Conservation (phyloP, 305 asterid genomes). For the Striga hermonthica region DNA sequence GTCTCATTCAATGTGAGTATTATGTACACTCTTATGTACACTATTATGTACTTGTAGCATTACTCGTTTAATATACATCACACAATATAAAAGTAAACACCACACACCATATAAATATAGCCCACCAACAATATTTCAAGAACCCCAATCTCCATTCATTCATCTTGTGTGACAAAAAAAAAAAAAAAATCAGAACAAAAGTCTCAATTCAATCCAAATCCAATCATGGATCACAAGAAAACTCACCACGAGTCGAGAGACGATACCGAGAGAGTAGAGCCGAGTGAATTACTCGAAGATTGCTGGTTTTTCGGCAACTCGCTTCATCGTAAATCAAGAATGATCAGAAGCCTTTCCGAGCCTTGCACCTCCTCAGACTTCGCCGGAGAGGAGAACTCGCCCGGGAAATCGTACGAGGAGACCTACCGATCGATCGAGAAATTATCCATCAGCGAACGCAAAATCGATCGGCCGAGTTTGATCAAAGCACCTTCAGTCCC, state of each 20-base stretch:
- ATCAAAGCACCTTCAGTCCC: conserved; percentile 7
- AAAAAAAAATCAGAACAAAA: not conserved
- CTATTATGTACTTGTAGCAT: no score
- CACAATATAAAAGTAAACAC: not conserved
- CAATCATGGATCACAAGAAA: conserved; percentile 27
- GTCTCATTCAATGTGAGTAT: no score
- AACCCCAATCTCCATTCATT: conserved; percentile 1
- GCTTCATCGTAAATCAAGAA: conserved; percentile 32
- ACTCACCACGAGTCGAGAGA: conserved; percentile 2
- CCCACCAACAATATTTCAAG: not conserved
- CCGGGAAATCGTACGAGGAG: conserved; percentile 36
- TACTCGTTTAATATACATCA: no score
- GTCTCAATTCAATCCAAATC: not conserved
- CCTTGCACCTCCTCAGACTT: conserved; percentile 36
- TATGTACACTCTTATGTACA: no score
- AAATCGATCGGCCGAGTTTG: not conserved
- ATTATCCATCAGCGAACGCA: not conserved
- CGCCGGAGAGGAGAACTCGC: conserved; percentile 9
- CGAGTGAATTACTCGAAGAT: conserved; percentile 37
- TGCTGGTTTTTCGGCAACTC: conserved; percentile 44
- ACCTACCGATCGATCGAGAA: conserved; percentile 39
- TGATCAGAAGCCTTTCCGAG: conserved; percentile 39
- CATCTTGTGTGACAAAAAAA: not conserved
- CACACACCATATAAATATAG: conserved; percentile 15
- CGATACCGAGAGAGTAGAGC: conserved; percentile 23